These are phyloP conservation scores for Aegilops sharonensis DNA, from an alignment of 176 grass and related monocot genomes.

Conservation along the genomic window DNA sequence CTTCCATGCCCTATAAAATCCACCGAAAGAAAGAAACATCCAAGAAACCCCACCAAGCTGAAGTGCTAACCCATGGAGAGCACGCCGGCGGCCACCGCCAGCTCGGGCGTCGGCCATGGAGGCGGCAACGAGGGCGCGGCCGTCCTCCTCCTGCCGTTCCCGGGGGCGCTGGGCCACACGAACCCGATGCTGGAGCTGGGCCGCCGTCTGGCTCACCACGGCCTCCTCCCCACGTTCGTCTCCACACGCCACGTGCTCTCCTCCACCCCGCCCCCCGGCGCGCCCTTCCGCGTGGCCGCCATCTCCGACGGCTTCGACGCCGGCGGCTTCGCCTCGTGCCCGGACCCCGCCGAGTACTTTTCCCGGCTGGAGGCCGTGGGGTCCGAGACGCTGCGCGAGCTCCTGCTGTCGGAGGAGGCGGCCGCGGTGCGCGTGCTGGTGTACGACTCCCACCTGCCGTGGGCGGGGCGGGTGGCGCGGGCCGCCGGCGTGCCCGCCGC, in stretches of 20 bases:
- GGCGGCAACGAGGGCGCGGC: no score
- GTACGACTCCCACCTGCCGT: conserved; percentile 17
- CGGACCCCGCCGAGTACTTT: not conserved
- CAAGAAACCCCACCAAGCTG: not conserved
- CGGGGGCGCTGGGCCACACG: no score
- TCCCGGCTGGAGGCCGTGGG: not conserved
- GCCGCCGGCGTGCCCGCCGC: not conserved
- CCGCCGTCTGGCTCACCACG: no score
- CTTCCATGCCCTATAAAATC: not conserved
- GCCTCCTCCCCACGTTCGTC: no score
- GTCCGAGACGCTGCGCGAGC: not conserved
- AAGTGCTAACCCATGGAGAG: not conserved
- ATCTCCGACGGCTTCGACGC: no score
- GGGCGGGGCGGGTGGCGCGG: not conserved
- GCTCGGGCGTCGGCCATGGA: not conserved
- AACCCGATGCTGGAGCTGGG: no score
- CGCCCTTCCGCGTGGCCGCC: no score
- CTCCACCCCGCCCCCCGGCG: no score
- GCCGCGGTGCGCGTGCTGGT: not conserved
- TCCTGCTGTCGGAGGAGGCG: not conserved
- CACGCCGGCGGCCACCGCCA: not conserved
- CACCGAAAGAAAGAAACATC: no score
- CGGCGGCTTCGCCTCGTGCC: not conserved
- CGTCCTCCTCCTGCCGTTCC: no score
- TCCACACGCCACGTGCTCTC: no score